These are phyloP conservation scores for Marasmius oreades DNA, from an alignment of 1,284 basidiomycete genomes.

Conservation along the genomic window DNA sequence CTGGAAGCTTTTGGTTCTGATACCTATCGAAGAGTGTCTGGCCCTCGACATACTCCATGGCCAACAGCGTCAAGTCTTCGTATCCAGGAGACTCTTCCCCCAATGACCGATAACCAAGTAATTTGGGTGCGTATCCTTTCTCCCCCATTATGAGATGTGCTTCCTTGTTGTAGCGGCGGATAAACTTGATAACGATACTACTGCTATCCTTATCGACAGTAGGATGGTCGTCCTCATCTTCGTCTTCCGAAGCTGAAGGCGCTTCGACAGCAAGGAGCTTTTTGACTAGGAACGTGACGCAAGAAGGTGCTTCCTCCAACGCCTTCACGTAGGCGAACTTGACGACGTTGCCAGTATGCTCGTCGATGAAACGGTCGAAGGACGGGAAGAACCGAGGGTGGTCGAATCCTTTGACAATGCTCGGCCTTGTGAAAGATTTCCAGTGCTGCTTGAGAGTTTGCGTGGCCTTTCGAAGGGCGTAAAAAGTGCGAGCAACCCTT, in stretches of 20 bases:
- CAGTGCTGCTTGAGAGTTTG: slow-evolving; percentile 1
- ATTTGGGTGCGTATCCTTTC: slow-evolving; percentile 12
- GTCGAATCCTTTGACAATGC: background rate
- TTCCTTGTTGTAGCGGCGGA: slow-evolving; percentile 8
- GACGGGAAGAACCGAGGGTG: slow-evolving; percentile 9
- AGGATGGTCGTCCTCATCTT: background rate
- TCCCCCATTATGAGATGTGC: slow-evolving; percentile 11
- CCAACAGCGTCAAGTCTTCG: background rate
- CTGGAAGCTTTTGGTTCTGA: background rate
- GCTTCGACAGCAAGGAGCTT: background rate
- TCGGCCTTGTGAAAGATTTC: background rate
- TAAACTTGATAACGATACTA: slow-evolving; percentile 15
- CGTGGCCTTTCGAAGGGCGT: slow-evolving; percentile 2
- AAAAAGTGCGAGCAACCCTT: slow-evolving; percentile 1
- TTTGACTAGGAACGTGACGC: slow-evolving; percentile 6
- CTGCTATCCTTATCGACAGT: background rate
- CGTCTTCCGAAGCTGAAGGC: background rate
- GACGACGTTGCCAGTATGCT: background rate
- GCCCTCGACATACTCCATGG: too few relatives aligned
- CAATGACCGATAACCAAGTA: background rate
- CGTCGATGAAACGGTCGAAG: slow-evolving; percentile 2
- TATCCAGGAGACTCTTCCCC: background rate
- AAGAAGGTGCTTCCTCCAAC: slow-evolving; percentile 1
- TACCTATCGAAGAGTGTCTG: background rate
- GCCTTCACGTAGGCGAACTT: slow-evolving; percentile 4